Conservation (phyloP, 345 rosid species). For the Eucalyptus erythrocorys region DNA sequence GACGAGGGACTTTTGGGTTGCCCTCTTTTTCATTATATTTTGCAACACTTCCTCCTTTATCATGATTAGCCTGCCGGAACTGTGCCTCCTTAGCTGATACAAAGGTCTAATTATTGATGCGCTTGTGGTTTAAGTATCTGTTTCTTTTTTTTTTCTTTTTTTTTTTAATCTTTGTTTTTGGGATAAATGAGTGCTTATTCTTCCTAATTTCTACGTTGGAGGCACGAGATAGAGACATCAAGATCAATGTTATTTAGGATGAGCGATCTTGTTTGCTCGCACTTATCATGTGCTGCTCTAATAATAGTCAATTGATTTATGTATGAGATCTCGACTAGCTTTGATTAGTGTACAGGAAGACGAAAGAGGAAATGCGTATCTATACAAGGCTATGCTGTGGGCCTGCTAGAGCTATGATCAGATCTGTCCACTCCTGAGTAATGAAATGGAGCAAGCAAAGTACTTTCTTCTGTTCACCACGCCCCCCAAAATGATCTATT, state of each 20-base stretch:
- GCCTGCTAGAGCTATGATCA: not conserved
- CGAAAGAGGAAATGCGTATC: not conserved
- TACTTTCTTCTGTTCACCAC: not conserved
- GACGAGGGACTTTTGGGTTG: not conserved
- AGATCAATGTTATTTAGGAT: not conserved
- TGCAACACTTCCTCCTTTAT: not conserved
- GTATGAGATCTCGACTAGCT: not conserved
- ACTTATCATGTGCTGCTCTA: not conserved
- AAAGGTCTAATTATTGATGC: not conserved
- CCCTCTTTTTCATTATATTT: not conserved
- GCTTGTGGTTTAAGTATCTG: not conserved
- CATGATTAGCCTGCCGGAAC: not conserved
- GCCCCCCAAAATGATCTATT: not conserved
- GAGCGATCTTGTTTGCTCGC: not conserved
- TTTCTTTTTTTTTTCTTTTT: not conserved
- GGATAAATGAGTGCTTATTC: not conserved
- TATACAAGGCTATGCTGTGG: not conserved
- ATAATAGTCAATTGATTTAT: not conserved
- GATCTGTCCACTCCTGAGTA: not conserved
- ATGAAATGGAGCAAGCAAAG: not conserved
- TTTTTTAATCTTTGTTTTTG: not conserved
- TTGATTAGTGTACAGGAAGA: not conserved
- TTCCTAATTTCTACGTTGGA: not conserved
- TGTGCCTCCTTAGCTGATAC: not conserved
- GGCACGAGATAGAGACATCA: not conserved